Conservation (phyloP, 2,329 filamentous ascomycete genomes). For the Zymoseptoria ardabiliae region DNA sequence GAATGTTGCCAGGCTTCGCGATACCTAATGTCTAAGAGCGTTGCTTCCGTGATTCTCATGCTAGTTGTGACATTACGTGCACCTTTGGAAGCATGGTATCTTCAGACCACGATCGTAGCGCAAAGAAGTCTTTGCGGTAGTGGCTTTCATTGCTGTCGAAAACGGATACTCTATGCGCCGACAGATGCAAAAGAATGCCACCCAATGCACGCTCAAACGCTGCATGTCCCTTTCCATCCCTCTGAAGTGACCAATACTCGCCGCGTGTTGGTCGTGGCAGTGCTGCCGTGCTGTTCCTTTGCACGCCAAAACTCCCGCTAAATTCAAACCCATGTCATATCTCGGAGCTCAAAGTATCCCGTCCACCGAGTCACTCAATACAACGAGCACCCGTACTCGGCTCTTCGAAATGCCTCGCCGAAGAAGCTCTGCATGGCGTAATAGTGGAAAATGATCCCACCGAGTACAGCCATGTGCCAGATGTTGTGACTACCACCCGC, state of each 20-base stretch:
- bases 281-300: background rate
- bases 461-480: slow-evolving; percentile 91
- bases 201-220: background rate
- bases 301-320: background rate
- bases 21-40: too few relatives aligned
- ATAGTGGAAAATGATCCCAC: slow-evolving; percentile 97
- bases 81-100: too few relatives aligned
- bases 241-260: background rate
- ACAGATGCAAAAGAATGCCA: background rate
- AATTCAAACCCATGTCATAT: background rate
- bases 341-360: background rate
- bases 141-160: background rate
- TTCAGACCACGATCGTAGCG: too few relatives aligned
- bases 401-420: slow-evolving; percentile 42
- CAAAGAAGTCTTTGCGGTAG: background rate
- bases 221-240: background rate
- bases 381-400: slow-evolving; percentile 23
- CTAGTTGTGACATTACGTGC: too few relatives aligned
- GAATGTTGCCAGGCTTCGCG: too few relatives aligned
- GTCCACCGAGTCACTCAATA: slow-evolving; percentile 14
- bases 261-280: background rate
- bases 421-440: slow-evolving; percentile 95
- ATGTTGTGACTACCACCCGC: slow-evolving; percentile 93
- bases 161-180: background rate
- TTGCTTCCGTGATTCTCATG: too few relatives aligned